A percentile compares a stretch with the other conserved stretches of the same genome.
Conservation (phyloP, 2,329 filamentous ascomycete genomes). For the Colletotrichum sp. region DNA sequence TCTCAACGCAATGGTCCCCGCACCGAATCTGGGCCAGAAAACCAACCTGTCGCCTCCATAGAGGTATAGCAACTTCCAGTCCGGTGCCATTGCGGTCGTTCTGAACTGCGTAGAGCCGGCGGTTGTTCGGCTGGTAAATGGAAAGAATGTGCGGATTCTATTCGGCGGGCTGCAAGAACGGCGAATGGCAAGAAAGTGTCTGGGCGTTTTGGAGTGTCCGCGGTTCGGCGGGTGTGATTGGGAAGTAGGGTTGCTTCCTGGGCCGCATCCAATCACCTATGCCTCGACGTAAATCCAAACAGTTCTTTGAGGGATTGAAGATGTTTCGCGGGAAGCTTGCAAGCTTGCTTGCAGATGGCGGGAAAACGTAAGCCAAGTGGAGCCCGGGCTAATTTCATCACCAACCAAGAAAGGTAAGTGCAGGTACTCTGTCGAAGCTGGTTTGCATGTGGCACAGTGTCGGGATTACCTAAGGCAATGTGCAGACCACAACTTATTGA, state of each 20-base stretch:
- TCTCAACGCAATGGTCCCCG: neutral
- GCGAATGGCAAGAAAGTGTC: neutral
- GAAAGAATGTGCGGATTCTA: neutral
- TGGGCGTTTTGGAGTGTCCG: neutral
- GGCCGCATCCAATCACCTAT: neutral
- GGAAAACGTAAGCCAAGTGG: neutral
- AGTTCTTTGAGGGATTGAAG: neutral
- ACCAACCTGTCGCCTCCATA: slow-evolving; percentile 46
- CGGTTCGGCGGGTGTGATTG: neutral
- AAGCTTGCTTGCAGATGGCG: neutral
- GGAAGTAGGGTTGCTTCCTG: neutral
- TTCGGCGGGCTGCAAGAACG: neutral
- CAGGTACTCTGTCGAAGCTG: neutral
- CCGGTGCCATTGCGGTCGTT: slow-evolving; percentile 1
- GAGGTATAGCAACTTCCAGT: slow-evolving; percentile 32
- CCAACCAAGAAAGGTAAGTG: neutral
- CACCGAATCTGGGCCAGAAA: neutral
- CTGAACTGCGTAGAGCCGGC: neutral
- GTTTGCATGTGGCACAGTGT: neutral
- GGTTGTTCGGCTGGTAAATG: neutral
- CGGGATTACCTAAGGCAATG: neutral
- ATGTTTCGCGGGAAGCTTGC: neutral
- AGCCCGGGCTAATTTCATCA: neutral
- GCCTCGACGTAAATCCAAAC: neutral
- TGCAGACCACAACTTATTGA: neutral